Evolutionary conservation across 768 basidiomycete species (phyloP), one percentile per base, ranked within the genome.

Genomic region (Rhodocollybia butyracea): DNA sequence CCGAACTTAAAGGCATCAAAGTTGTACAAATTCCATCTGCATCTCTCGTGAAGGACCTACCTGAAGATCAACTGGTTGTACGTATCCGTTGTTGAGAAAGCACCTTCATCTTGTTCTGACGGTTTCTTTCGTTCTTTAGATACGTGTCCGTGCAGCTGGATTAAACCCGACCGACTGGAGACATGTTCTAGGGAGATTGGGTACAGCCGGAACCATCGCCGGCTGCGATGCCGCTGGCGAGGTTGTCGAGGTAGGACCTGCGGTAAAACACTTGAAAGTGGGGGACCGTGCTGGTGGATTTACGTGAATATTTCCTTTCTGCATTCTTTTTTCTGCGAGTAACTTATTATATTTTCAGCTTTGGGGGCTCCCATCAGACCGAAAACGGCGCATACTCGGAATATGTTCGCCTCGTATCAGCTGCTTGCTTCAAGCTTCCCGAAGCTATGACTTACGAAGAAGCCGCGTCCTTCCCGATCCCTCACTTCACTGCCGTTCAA

Each of bases 141-240:
- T 53, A 13, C 51, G 51, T 27, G 51, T 53, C 39, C 51, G 51
- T 41, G 40, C 51, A 42, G 51, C 42, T 24, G 51, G 24, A 30
- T 26, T 53, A n/a, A 53, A 53, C 27, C 51, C 51, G 5, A 53
- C 51, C 17, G 51, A 53, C 19, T 53, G 51, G 51, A 53, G 42
- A 31, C 51, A 53, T 40, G 51, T 26, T 10, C n/a, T 53, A 10
- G 51, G 51, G 4, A 29, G n/a, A 19, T 53, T 38, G 51, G 51
- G 51, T 41, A 32, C 51, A 2, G 17, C 39, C 21, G 51, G 51
- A 21, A 42, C 51, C 15, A 53, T 53, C 24, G 15, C 26, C 1
- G 51, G 51, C 34, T 53, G 51, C 21, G 51, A 53, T 15, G 15
- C 11, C 27, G 51, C 51, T 19, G 51, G 51, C 27, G 51, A 53